Evolutionary conservation across 768 basidiomycete genomes (phyloP), one percentile per base, ranked within the genome.

Genomic region (Psilocybe azurescens): DNA sequence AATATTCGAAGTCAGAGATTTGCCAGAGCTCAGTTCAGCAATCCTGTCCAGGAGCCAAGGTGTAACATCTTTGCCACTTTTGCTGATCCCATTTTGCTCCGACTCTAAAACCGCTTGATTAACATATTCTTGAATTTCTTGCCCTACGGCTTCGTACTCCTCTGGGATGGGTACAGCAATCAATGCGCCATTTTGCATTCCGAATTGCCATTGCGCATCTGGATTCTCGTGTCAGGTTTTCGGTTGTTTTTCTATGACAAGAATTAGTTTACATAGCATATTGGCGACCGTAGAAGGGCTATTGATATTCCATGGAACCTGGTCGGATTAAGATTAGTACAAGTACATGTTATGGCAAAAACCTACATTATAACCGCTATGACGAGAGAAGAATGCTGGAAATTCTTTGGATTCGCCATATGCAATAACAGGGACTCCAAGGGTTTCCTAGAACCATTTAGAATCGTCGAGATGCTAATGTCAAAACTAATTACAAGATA

Each of bases 11-110:
- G 81, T 77, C 55, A 97, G 76, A 5, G 94, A 94, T 62, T 80
- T 80, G 2, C 94, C 94, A 33, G 83, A 70, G 0, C 91, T 94
- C 52, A 99, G 79, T 72, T 97, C 90, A 14, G 83, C 83, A 1
- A 99, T 89, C 32, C 97, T 87, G 48, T 83, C 80, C 32, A 99
- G 79, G 9, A 99, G 79, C 97, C 97, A 99, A 6, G 97, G 97
- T 1, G 97, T 99, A 5, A 86, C 95, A 62, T 94, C 92, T 68
- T 97, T 98, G 2, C 97, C 97, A 16, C 82, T 79, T 67, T 80
- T 86, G 69, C 84, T 90, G 50, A 97, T 78, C 2, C 95, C 94
- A 64, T 89, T 90, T 60, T 84, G 82, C 63, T 93, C 89, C 3
- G 93, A 90, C 75, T 99, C 97, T 13, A 73, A 71, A 5, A 99